Evolutionary conservation across 2,329 filamentous ascomycete genomes (phyloP).

Genomic region (Botrytis deweyae): DNA sequence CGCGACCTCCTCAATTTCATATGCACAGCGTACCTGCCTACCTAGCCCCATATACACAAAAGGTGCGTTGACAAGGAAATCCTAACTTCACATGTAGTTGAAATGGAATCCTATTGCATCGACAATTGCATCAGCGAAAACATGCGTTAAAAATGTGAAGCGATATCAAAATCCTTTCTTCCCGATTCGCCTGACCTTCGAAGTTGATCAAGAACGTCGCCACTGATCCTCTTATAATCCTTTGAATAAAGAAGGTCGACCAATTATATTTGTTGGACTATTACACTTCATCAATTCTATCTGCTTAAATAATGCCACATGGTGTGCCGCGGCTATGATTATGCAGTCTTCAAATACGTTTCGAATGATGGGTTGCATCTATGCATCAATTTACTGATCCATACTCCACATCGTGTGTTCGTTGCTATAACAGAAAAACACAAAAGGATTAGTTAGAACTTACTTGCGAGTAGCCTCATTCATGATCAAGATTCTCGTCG

Average conservation of each 20-base stretch:
- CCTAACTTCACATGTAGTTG: not conserved
- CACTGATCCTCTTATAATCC: conserved; percentile 21
- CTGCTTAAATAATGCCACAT: not conserved
- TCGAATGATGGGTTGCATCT: conserved; percentile 55
- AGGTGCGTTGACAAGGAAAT: fast-evolving
- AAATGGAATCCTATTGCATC: not conserved
- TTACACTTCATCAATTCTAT: not conserved
- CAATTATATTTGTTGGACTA: not conserved
- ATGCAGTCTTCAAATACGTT: conserved; percentile 54
- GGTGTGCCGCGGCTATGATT: conserved; percentile 46
- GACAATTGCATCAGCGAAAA: not conserved
- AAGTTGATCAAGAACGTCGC: fast-evolving
- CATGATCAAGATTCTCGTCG: not conserved
- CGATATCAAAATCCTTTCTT: not conserved
- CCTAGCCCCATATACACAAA: not conserved
- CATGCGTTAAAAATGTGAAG: not conserved
- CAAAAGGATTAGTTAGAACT: not conserved
- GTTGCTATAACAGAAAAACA: not conserved
- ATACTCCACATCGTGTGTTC: conserved; percentile 48
- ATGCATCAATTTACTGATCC: conserved; percentile 54
- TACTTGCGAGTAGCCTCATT: not conserved
- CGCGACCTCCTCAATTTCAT: not conserved
- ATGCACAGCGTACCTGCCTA: fast-evolving
- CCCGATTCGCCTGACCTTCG: not conserved
- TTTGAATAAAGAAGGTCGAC: conserved; percentile 39